These are phyloP conservation scores for Leccinum insolens DNA, from an alignment of 1,284 basidiomycete species.

Conservation along the genomic window DNA sequence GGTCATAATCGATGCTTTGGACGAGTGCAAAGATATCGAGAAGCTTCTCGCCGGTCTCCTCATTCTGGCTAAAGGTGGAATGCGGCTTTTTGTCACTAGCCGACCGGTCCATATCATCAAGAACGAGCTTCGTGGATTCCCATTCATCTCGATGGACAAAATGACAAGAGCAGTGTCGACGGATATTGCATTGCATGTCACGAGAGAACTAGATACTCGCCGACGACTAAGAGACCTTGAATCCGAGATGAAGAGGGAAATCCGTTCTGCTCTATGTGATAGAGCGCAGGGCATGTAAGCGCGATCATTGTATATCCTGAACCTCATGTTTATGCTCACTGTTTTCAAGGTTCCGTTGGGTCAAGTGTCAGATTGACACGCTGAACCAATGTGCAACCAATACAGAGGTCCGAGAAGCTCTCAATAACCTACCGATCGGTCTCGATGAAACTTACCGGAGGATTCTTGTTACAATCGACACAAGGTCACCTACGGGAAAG, in stretches of 20 bases:
- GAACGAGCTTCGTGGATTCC: conserved; percentile 3
- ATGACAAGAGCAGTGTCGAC: conserved; percentile 4
- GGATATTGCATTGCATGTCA: conserved; percentile 17
- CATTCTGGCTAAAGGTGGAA: background rate
- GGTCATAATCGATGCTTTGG: conserved; percentile 15
- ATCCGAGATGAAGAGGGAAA: conserved; percentile 6
- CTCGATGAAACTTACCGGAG: conserved; percentile 16
- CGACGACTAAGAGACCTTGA: conserved; percentile 9
- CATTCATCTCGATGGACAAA: conserved; percentile 9
- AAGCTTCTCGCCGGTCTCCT: conserved; percentile 6
- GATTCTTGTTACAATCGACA: conserved; percentile 7
- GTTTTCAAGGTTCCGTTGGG: conserved; percentile 15
- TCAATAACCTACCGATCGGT: conserved; percentile 9
- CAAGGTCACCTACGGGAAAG: conserved; percentile 1
- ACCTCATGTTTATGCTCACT: background rate
- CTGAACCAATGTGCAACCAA: conserved; percentile 11
- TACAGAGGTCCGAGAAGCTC: conserved; percentile 9
- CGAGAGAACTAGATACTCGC: conserved; percentile 15
- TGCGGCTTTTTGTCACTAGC: conserved; percentile 18
- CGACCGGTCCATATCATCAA: conserved; percentile 12
- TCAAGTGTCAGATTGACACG: conserved; percentile 14
- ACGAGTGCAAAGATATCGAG: conserved; percentile 15
- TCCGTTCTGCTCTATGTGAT: conserved; percentile 4
- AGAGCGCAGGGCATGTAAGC: conserved; percentile 18
- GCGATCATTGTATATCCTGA: background rate